These are phyloP conservation scores for Tuber magnatum DNA, from an alignment of 495 filamentous ascomycete species.

Conservation along the genomic window DNA sequence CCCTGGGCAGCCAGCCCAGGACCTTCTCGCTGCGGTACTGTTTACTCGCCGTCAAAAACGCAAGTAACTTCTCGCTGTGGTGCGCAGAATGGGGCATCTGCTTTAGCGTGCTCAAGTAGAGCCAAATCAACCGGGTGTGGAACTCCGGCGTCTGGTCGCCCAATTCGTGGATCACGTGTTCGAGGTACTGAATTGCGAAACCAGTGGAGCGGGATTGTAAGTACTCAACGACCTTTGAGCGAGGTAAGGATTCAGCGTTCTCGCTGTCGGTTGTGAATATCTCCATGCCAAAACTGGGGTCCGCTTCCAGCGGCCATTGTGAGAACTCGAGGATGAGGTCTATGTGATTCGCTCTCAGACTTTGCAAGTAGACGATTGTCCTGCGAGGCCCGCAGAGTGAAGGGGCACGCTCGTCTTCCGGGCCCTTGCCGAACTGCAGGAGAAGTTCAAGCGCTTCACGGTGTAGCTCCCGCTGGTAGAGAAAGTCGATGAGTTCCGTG, in stretches of 20 bases:
- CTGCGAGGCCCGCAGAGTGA: constrained; percentile 72
- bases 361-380: constrained; percentile 85
- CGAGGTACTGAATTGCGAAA: constrained; percentile 75
- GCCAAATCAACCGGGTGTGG: constrained; percentile 71
- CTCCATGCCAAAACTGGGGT: constrained; percentile 82
- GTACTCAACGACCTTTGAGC: constrained; percentile 66
- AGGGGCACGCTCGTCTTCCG: constrained; percentile 57
- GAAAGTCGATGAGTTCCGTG: constrained; percentile 91
- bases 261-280: constrained; percentile 90
- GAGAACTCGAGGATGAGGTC: constrained; percentile 87
- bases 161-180: constrained; percentile 83
- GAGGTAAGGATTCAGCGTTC: constrained; percentile 82
- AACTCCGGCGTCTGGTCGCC: constrained; percentile 77
- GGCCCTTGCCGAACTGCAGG: constrained; percentile 68
- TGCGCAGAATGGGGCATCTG: constrained; percentile 43
- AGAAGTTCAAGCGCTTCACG: constrained; percentile 78
- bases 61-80: constrained; percentile 53
- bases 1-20: constrained; percentile 64
- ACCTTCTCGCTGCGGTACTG: constrained; percentile 74
- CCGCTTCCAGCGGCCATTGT: constrained; percentile 70
- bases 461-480: constrained; percentile 91
- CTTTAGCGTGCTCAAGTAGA: constrained; percentile 54
- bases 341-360: constrained; percentile 75
- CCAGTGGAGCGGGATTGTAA: constrained; percentile 59
- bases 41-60: constrained; percentile 65